A percentile compares a stretch with the other conserved stretches of the same genome.
phyloP scores from a whole-genome alignment of 768 basidiomycete species.

The Rossbeevera mucosa region DNA sequence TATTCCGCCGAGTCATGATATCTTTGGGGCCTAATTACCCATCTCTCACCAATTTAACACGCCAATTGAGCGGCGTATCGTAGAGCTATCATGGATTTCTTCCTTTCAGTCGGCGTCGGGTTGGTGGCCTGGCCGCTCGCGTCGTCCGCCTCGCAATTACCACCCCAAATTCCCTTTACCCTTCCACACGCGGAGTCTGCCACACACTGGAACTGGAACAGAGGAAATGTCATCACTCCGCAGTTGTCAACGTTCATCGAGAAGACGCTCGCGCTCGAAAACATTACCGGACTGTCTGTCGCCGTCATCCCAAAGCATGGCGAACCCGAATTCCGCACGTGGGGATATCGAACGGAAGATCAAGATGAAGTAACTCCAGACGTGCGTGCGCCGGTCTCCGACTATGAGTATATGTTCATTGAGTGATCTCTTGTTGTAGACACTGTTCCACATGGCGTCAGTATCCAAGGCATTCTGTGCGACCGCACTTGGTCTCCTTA shows the following conservation, averaged over 20 bases:
- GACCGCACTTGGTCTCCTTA: slow-evolving; percentile 38
- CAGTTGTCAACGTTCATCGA: slow-evolving; percentile 18
- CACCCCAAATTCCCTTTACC: slow-evolving; percentile 1
- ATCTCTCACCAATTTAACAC: neutral
- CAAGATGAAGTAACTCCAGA: slow-evolving; percentile 30
- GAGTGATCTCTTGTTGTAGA: slow-evolving; percentile 16
- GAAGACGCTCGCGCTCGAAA: slow-evolving; percentile 15
- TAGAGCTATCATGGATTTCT: slow-evolving; percentile 2
- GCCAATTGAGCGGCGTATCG: neutral
- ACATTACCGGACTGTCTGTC: slow-evolving; percentile 30
- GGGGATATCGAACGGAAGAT: slow-evolving; percentile 35
- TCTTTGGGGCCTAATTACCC: neutral
- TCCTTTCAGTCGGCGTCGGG: slow-evolving; percentile 7
- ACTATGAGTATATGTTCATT: neutral
- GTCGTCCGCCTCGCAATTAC: neutral
- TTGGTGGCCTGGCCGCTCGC: neutral
- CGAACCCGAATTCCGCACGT: slow-evolving; percentile 28
- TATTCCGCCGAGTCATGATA: too few species aligned
- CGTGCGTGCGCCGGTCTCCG: slow-evolving; percentile 19
- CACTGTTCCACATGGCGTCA: slow-evolving; percentile 35
- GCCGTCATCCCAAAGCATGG: slow-evolving; percentile 26
- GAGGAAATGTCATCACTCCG: slow-evolving; percentile 11
- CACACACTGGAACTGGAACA: neutral
- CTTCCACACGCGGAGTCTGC: neutral
- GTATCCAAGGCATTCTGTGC: slow-evolving; percentile 39